Evolutionary conservation across 1,284 basidiomycete species (phyloP).

Genomic region (Violaceomyces palustris): DNA sequence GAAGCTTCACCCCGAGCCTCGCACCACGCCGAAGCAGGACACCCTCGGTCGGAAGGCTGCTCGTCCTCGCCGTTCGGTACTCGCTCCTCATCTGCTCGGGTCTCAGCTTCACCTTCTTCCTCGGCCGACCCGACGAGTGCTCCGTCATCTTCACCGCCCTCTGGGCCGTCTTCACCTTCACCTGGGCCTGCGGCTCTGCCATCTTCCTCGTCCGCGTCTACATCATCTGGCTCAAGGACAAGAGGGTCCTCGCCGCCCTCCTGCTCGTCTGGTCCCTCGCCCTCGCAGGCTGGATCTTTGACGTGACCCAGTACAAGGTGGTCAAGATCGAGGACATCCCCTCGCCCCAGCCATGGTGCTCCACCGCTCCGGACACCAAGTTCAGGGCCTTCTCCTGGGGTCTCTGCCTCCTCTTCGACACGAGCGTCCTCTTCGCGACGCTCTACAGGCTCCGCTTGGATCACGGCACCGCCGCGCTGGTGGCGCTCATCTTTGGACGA

Average conservation of each 20-base stretch:
- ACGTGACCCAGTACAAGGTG: not conserved
- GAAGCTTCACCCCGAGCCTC: no score
- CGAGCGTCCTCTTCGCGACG: not conserved
- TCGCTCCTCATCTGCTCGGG: not conserved
- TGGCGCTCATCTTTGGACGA: no score
- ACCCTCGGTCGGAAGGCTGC: no score
- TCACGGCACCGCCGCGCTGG: no score
- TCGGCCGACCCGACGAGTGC: not conserved
- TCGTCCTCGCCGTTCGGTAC: not conserved
- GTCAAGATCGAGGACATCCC: not conserved
- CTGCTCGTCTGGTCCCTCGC: not conserved
- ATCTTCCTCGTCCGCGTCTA: not conserved
- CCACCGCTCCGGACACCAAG: not conserved
- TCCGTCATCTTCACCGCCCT: not conserved
- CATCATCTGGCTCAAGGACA: not conserved
- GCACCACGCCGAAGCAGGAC: no score
- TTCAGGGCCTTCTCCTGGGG: constrained; percentile 1
- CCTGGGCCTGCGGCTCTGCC: not conserved
- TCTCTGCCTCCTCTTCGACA: not conserved
- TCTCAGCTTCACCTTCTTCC: not conserved
- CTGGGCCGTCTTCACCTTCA: not conserved
- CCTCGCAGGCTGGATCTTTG: not conserved
- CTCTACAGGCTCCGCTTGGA: not conserved
- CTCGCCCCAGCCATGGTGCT: not conserved
- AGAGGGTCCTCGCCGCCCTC: not conserved